phyloP scores from a whole-genome alignment of 495 filamentous ascomycete genomes.

The Podospora pseudocomata region DNA sequence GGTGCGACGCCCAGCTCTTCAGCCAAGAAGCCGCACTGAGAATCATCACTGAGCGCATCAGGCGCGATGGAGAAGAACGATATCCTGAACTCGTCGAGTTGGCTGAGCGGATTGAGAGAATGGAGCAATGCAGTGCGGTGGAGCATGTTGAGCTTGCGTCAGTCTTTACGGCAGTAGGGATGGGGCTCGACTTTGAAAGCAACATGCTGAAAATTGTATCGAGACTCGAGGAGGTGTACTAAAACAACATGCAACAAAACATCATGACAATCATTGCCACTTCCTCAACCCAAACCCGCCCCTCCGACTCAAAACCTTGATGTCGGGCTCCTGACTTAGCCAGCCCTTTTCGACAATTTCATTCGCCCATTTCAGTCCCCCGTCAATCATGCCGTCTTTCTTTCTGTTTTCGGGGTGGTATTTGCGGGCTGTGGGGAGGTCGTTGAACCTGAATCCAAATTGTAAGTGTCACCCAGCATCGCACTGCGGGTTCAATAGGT shows the following conservation, averaged over 20 bases:
- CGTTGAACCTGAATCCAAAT: background rate
- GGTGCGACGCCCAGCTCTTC: no score
- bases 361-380: background rate
- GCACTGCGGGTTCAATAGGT: background rate
- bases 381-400: background rate
- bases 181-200: no score
- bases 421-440: background rate
- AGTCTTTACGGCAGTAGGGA: no score
- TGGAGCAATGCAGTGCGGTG: no score
- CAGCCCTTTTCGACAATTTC: background rate
- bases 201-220: no score
- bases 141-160: no score
- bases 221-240: no score
- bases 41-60: no score
- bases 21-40: no score
- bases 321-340: constrained; percentile 1
- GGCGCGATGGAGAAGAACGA: no score
- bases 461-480: background rate
- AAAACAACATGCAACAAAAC: background rate
- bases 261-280: background rate
- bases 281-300: constrained; percentile 2
- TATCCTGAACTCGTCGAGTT: no score
- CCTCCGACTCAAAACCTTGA: background rate
- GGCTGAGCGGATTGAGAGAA: no score
- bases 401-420: background rate